phyloP scores from a whole-genome alignment of 345 rosid species.

The Lenwebbia sp. region DNA sequence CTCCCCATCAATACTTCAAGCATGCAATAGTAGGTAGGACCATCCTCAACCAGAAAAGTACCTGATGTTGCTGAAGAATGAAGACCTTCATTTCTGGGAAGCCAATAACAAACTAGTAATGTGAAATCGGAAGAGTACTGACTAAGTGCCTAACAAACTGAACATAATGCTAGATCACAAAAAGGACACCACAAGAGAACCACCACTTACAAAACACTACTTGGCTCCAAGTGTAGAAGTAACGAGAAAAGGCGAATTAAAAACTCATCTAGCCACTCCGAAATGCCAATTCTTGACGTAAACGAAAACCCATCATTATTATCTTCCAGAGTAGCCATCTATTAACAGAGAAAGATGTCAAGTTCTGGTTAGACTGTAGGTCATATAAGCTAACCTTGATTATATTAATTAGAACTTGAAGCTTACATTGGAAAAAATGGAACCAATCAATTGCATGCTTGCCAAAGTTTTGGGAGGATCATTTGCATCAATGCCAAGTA shows the following conservation, averaged over 20 bases:
- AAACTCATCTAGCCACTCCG: constrained; percentile 98
- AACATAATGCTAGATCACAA: background rate
- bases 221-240: constrained; percentile 90
- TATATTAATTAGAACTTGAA: background rate
- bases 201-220: constrained; percentile 73
- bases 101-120: constrained; percentile 1
- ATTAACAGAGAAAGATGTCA: constrained; percentile 2
- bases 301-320: constrained; percentile 43
- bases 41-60: constrained; percentile 96
- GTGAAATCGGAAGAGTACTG: background rate
- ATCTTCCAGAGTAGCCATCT: constrained; percentile 87
- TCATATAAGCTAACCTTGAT: background rate
- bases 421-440: constrained; percentile 96
- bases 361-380: background rate
- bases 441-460: constrained; percentile 93
- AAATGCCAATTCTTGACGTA: constrained; percentile 68
- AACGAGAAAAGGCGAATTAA: constrained; percentile 79
- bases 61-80: constrained; percentile 87
- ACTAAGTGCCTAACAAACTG: background rate
- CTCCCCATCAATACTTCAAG: constrained; percentile 94
- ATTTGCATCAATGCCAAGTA: constrained; percentile 99
- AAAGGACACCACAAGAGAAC: background rate
- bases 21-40: constrained; percentile 96
- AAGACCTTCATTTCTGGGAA: constrained; percentile 79
- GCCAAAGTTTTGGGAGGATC: constrained; percentile 99